phyloP scores from a whole-genome alignment of 2,329 filamentous ascomycete species.

The Cladosporium sp. region DNA sequence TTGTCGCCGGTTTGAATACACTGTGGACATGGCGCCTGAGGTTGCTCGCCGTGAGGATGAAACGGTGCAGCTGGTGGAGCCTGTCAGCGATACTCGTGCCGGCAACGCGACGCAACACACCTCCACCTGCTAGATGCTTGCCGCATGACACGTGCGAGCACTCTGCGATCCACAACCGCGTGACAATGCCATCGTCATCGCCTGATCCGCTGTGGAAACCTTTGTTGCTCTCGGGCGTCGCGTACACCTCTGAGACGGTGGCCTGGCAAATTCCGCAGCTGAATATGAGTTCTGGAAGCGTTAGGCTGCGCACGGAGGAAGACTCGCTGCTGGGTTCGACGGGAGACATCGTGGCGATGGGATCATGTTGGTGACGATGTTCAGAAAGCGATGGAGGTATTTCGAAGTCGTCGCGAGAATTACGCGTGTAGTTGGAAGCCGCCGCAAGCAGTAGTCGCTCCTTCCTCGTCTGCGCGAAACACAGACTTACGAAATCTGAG shows the following conservation, averaged over 20 bases:
- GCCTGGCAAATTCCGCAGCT: constrained; percentile 52
- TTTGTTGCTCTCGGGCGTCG: constrained; percentile 39
- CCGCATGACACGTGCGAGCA: constrained; percentile 54
- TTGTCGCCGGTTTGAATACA: constrained; percentile 43
- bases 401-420: neutral
- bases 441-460: constrained; percentile 15
- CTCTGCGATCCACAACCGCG: constrained; percentile 50
- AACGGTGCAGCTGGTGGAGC: constrained; percentile 47
- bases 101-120: constrained; percentile 38
- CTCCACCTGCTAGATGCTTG: constrained; percentile 52
- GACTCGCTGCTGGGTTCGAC: constrained; percentile 7
- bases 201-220: constrained; percentile 37
- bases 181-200: constrained; percentile 43
- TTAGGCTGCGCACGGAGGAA: constrained; percentile 17
- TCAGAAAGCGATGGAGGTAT: neutral
- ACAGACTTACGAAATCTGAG: neutral
- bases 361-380: constrained; percentile 23
- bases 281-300: constrained; percentile 47
- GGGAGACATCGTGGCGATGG: constrained; percentile 7
- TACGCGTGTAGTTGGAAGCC: constrained; percentile 6
- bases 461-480: constrained; percentile 8
- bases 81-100: neutral
- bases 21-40: constrained; percentile 49
- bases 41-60: constrained; percentile 44
- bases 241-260: constrained; percentile 50